Percentiles rank a stretch among this genome's conserved stretches.
Conservation (phyloP, 2,329 filamentous ascomycete species). For the Zymoseptoria passerinii region DNA sequence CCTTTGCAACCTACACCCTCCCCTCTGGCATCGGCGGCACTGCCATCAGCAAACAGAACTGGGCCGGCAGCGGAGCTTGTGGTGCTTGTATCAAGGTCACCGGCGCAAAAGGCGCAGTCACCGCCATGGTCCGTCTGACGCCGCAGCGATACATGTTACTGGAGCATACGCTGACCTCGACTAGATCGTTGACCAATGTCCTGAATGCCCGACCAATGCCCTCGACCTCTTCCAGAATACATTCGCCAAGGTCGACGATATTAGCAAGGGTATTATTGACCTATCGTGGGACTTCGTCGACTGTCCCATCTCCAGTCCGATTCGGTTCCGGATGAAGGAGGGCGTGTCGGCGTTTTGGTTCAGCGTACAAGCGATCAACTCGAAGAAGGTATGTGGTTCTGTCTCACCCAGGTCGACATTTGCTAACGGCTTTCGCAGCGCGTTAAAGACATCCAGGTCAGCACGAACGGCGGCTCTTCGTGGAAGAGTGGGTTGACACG, state of each 20-base stretch:
- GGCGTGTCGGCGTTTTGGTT: conserved; percentile 48
- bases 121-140: conserved; percentile 49
- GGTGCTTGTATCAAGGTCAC: conserved; percentile 55
- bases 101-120: conserved; percentile 48
- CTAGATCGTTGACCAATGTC: conserved; percentile 51
- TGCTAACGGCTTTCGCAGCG: conserved; percentile 8
- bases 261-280: conserved; percentile 41
- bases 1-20: conserved; percentile 55
- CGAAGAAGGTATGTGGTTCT: conserved; percentile 35
- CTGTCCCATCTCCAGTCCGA: conserved; percentile 44
- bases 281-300: conserved; percentile 44
- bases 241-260: conserved; percentile 41
- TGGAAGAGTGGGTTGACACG: conserved; percentile 14
- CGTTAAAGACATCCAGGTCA: conserved; percentile 11
- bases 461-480: conserved; percentile 14
- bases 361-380: conserved; percentile 57
- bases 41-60: conserved; percentile 51
- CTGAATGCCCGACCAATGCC: conserved; percentile 46
- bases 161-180: conserved; percentile 1
- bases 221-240: conserved; percentile 49
- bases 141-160: not conserved
- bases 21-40: conserved; percentile 53
- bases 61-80: conserved; percentile 50
- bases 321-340: conserved; percentile 47
- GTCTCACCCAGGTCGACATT: not conserved